A percentile compares a stretch with the other conserved stretches of the same genome.
Conservation (phyloP, 2,329 filamentous ascomycete genomes). For the Fusarium guadeloupense region DNA sequence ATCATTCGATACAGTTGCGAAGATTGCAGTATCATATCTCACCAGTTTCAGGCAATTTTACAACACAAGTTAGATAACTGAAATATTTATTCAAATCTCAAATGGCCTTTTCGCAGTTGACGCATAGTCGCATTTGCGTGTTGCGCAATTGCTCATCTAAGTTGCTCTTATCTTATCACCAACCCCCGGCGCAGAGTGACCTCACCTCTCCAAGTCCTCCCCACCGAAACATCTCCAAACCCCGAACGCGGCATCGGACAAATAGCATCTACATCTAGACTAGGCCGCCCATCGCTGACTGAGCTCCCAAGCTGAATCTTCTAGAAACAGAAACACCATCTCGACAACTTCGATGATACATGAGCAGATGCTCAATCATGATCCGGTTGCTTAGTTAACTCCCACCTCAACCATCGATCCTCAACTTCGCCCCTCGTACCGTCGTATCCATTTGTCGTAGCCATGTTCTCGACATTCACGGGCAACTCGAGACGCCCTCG, state of each 20-base stretch:
- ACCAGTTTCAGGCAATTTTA: too few species aligned
- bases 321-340: slow-evolving; percentile 35
- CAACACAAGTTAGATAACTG: neutral
- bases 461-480: slow-evolving; percentile 93
- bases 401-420: slow-evolving; percentile 3
- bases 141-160: slow-evolving; percentile 15
- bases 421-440: slow-evolving; percentile 11
- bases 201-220: slow-evolving; percentile 38
- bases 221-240: slow-evolving; percentile 37
- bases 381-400: slow-evolving; percentile 10
- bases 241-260: slow-evolving; percentile 30
- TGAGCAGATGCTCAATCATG: slow-evolving; percentile 22
- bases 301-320: slow-evolving; percentile 41
- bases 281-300: slow-evolving; percentile 37
- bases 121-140: slow-evolving; percentile 33
- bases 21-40: too few species aligned
- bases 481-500: slow-evolving; percentile 85
- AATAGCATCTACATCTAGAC: slow-evolving; percentile 33
- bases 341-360: slow-evolving; percentile 3
- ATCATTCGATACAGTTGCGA: too few species aligned
- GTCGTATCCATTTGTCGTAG: slow-evolving; percentile 12
- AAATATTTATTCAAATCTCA: neutral
- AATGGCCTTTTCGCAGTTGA: neutral
- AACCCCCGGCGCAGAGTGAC: slow-evolving; percentile 24
- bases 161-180: slow-evolving; percentile 34